These are phyloP conservation scores for Ambrosia artemisiifolia DNA, from an alignment of 129 eudicot genomes.

Conservation along the genomic window DNA sequence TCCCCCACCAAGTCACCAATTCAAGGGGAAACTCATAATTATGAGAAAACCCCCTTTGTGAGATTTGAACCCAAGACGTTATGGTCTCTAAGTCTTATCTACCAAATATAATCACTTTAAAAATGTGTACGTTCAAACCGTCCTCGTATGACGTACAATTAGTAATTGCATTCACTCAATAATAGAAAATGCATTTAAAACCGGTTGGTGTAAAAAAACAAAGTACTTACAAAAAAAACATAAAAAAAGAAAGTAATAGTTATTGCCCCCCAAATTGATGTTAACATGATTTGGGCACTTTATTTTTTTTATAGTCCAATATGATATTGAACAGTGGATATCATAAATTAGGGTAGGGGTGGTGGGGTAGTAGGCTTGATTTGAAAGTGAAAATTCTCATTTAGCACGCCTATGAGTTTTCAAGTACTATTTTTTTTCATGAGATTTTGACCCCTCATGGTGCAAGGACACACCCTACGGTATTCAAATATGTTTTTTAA, in stretches of 20 bases:
- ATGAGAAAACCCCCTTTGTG: too few relatives aligned
- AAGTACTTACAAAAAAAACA: background rate
- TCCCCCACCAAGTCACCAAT: too few relatives aligned
- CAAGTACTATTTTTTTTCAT: constrained; percentile 2
- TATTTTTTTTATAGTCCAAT: constrained; percentile 6
- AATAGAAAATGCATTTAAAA: background rate
- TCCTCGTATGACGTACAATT: background rate
- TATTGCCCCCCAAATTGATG: background rate
- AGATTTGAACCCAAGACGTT: too few relatives aligned
- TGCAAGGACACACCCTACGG: background rate
- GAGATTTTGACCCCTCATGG: constrained; percentile 19
- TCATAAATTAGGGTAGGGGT: constrained; percentile 6
- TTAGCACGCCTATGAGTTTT: background rate
- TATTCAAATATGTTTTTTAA: background rate
- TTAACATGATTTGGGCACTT: constrained; percentile 3
- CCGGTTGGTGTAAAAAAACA: background rate
- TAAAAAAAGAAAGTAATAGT: background rate
- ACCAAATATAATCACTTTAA: background rate
- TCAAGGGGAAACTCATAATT: too few relatives aligned
- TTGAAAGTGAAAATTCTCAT: constrained; percentile 13
- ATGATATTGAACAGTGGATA: background rate
- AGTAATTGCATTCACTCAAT: background rate
- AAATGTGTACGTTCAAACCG: background rate
- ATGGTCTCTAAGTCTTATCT: too few relatives aligned
- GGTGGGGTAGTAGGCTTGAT: background rate